Conservation (phyloP, 2,329 filamentous ascomycete genomes). For the Talaromyces sp. region DNA sequence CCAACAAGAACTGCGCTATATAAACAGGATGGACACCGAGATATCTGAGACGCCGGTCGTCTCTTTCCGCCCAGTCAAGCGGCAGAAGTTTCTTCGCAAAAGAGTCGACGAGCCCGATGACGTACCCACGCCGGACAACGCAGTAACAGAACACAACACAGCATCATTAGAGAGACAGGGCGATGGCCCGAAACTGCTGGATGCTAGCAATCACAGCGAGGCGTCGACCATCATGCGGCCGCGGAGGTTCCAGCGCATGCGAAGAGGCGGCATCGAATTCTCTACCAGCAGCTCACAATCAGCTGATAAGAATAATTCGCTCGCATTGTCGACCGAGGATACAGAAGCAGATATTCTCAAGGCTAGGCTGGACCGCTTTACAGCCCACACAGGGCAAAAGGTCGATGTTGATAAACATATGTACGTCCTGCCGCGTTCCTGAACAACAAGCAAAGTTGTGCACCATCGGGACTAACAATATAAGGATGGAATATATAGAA, state of each 20-base stretch:
- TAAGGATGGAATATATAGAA: slow-evolving; percentile 67
- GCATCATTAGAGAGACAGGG: slow-evolving; percentile 13
- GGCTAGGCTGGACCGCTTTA: slow-evolving; percentile 52
- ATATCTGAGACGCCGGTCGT: slow-evolving; percentile 27
- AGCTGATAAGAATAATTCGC: slow-evolving; percentile 24
- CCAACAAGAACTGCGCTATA: too few relatives aligned
- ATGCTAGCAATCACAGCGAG: slow-evolving; percentile 20
- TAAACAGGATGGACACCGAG: slow-evolving; percentile 31
- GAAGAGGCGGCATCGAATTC: slow-evolving; percentile 48
- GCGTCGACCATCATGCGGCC: slow-evolving; percentile 36
- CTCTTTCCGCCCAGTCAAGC: slow-evolving; percentile 50
- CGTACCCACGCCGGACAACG: slow-evolving; percentile 17
- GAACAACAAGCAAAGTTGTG: background rate
- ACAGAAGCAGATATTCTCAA: slow-evolving; percentile 35
- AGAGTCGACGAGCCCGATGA: slow-evolving; percentile 30
- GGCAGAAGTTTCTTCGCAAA: slow-evolving; percentile 51
- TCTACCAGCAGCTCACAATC: slow-evolving; percentile 32
- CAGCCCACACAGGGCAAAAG: slow-evolving; percentile 57
- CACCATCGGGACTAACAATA: slow-evolving; percentile 51
- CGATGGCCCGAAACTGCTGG: slow-evolving; percentile 19
- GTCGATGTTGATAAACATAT: slow-evolving; percentile 61
- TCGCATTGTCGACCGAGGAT: slow-evolving; percentile 25
- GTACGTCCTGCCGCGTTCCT: slow-evolving; percentile 46
- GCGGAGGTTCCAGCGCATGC: slow-evolving; percentile 36
- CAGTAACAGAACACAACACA: slow-evolving; percentile 18